Conservation (phyloP, 2,329 filamentous ascomycete species). For the Aspergillus bombycis region DNA sequence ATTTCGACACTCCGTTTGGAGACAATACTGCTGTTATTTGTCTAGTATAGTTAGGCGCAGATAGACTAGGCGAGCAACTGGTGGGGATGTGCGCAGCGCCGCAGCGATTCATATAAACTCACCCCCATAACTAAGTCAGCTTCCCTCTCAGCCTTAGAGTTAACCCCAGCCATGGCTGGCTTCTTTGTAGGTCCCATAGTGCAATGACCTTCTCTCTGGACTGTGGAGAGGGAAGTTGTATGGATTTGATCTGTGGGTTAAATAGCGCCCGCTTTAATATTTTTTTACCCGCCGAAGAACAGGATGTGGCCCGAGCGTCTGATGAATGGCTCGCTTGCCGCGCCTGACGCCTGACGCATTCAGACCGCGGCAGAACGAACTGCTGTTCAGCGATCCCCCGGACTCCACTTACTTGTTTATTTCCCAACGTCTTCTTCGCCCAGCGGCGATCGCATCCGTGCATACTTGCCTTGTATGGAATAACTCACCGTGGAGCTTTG, state of each 20-base stretch:
- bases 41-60: slow-evolving; percentile 51
- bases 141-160: slow-evolving; percentile 42
- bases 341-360: slow-evolving; percentile 22
- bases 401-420: slow-evolving; percentile 13
- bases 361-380: slow-evolving; percentile 23
- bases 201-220: slow-evolving; percentile 3
- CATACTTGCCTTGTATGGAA: slow-evolving; percentile 3
- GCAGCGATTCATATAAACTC: slow-evolving; percentile 28
- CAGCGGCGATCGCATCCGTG: slow-evolving; percentile 7
- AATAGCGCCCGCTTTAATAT: neutral
- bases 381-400: slow-evolving; percentile 23
- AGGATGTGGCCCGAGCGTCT: slow-evolving; percentile 45
- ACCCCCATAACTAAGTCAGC: slow-evolving; percentile 60
- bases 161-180: slow-evolving; percentile 21
- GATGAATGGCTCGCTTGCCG: slow-evolving; percentile 32
- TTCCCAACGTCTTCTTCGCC: slow-evolving; percentile 8
- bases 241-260: neutral
- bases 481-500: neutral
- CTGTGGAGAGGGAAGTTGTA: neutral
- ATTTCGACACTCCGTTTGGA: slow-evolving; percentile 93
- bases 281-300: slow-evolving; percentile 22
- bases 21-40: slow-evolving; percentile 88
- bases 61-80: slow-evolving; percentile 5
- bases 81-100: neutral
- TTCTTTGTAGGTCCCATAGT: slow-evolving; percentile 22